phyloP scores from a whole-genome alignment of 192 early-diverging fungal genomes.

The Chytriomyces sp. region DNA sequence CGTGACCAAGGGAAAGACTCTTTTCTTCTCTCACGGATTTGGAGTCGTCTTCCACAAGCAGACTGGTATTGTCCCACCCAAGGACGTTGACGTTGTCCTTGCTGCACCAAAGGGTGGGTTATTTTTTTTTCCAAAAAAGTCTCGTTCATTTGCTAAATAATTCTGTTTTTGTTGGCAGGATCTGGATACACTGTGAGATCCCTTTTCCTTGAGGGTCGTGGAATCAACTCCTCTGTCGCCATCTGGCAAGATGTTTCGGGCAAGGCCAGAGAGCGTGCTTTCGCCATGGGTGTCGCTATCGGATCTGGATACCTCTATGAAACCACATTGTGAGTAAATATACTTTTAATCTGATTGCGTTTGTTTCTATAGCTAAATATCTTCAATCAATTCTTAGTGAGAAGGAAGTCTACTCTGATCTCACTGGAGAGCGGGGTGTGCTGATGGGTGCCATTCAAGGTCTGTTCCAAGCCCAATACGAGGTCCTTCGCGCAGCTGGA shows the following conservation, averaged over 20 bases:
- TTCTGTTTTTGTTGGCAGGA: slow-evolving; percentile 42
- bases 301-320: slow-evolving; percentile 98
- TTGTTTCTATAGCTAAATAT: background rate
- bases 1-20: slow-evolving; percentile 95
- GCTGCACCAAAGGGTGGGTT: slow-evolving; percentile 86
- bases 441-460: slow-evolving; percentile 99
- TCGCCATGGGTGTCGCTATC: slow-evolving; percentile 90
- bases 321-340: slow-evolving; percentile 76
- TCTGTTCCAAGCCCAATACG: slow-evolving; percentile 94
- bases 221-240: slow-evolving; percentile 97
- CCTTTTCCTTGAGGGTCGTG: slow-evolving; percentile 94
- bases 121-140: background rate
- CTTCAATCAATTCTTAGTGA: slow-evolving; percentile 44
- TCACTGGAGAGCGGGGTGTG: slow-evolving; percentile 95
- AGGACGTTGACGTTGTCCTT: slow-evolving; percentile 93
- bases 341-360: slow-evolving; percentile 11
- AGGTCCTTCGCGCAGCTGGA: slow-evolving; percentile 89
- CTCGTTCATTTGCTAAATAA: background rate
- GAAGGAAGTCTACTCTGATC: slow-evolving; percentile 96
- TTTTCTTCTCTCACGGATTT: slow-evolving; percentile 98
- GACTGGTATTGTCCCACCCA: slow-evolving; percentile 87
- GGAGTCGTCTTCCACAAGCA: slow-evolving; percentile 91
- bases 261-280: slow-evolving; percentile 90
- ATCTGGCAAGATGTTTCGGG: slow-evolving; percentile 93
- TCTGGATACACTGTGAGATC: slow-evolving; percentile 94